phyloP scores from a whole-genome alignment of 306 rosid genomes.

The Ziziphus jujuba region DNA sequence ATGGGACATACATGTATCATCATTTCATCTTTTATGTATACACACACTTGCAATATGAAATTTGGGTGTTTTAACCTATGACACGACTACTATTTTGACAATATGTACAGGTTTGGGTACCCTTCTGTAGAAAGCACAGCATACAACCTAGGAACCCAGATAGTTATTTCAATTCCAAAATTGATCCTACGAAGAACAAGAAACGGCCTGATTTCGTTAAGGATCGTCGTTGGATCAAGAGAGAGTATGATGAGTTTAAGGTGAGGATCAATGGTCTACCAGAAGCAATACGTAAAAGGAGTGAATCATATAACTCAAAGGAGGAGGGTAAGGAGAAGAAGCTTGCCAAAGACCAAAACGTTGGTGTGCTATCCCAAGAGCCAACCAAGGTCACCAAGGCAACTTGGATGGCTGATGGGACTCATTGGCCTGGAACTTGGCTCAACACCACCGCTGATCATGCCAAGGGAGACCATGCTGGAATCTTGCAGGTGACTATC shows the following conservation, averaged over 20 bases:
- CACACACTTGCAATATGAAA: neutral
- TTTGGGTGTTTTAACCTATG: neutral
- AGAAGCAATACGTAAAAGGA: constrained; percentile 48
- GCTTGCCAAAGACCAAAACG: constrained; percentile 48
- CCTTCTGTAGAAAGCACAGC: constrained; percentile 73
- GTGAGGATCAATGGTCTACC: constrained; percentile 84
- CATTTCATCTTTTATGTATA: neutral
- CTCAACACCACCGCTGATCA: constrained; percentile 50
- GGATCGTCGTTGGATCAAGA: constrained; percentile 88
- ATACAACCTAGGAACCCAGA: constrained; percentile 88
- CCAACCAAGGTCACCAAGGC: constrained; percentile 42
- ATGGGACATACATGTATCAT: neutral
- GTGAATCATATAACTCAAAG: constrained; percentile 46
- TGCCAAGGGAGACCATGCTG: constrained; percentile 85
- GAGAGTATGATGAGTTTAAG: constrained; percentile 90
- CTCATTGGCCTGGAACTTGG: constrained; percentile 94
- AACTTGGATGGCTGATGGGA: constrained; percentile 94
- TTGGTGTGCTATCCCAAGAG: constrained; percentile 43
- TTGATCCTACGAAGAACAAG: constrained; percentile 82
- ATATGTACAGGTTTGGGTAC: constrained; percentile 69
- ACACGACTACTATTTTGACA: neutral
- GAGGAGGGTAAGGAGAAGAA: constrained; percentile 66
- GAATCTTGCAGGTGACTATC: constrained; percentile 51
- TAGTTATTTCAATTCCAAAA: constrained; percentile 65
- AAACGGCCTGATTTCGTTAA: constrained; percentile 68